Conservation (phyloP, 2,329 filamentous ascomycete genomes). For the Aspergillus clavatus region DNA sequence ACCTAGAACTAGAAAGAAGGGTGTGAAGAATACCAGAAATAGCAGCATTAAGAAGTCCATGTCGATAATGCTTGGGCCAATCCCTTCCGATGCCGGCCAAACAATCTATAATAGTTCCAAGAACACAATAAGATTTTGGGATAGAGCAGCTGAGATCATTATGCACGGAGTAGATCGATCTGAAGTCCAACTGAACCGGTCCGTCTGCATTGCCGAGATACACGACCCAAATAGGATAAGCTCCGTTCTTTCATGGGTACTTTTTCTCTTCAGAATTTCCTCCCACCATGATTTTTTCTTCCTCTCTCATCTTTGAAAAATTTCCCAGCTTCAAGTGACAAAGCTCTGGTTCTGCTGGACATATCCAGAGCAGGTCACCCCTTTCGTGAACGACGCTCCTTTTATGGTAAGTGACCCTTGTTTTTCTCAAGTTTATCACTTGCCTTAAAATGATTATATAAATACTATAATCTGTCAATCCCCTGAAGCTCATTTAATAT, state of each 20-base stretch:
- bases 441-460: conserved; percentile 58
- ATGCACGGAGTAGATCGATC: neutral
- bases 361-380: conserved; percentile 14
- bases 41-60: conserved; percentile 35
- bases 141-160: too few species aligned
- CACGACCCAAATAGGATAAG: conserved; percentile 12
- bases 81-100: neutral
- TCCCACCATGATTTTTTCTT: conserved; percentile 7
- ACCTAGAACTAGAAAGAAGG: conserved; percentile 35
- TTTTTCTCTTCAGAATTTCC: conserved; percentile 19
- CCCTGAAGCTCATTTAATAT: conserved; percentile 56
- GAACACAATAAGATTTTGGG: too few species aligned
- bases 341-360: conserved; percentile 26
- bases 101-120: neutral
- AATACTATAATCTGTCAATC: conserved; percentile 74
- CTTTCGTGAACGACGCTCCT: conserved; percentile 7
- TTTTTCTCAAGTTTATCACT: neutral
- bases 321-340: neutral
- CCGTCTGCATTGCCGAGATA: neutral
- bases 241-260: conserved; percentile 1
- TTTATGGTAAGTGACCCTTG: conserved; percentile 28
- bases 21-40: conserved; percentile 35
- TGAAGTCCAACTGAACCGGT: neutral
- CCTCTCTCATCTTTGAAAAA: conserved; percentile 9
- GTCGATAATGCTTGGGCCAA: neutral